These are phyloP conservation scores for Penicillium expansum DNA, from an alignment of 2,329 filamentous ascomycete species.

Conservation along the genomic window DNA sequence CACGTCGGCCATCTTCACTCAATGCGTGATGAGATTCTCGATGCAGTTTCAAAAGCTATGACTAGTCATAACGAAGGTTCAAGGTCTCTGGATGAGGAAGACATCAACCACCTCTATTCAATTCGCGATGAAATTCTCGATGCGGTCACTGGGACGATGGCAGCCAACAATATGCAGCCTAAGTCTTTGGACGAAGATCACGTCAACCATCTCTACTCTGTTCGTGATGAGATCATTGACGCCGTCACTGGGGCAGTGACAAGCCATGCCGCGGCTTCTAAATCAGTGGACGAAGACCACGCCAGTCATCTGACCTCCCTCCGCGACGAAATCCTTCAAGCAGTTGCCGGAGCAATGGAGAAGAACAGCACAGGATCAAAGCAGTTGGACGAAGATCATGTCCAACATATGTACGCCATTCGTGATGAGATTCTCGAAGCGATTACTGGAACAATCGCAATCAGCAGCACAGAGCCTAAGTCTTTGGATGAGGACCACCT, in stretches of 20 bases:
- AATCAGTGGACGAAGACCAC: constrained; percentile 21
- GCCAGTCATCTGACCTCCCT: constrained; percentile 21
- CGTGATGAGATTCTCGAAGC: constrained; percentile 62
- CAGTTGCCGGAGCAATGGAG: constrained; percentile 25
- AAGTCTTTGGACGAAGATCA: constrained; percentile 24
- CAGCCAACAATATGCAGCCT: constrained; percentile 20
- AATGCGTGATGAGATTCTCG: constrained; percentile 34
- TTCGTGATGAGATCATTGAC: constrained; percentile 33
- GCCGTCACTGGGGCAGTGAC: constrained; percentile 29
- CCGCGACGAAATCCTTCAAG: constrained; percentile 33
- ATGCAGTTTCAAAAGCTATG: constrained; percentile 28
- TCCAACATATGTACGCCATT: constrained; percentile 7
- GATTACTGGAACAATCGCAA: constrained; percentile 36
- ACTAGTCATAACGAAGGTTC: constrained; percentile 23
- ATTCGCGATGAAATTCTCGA: constrained; percentile 34
- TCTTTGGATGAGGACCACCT: constrained; percentile 13
- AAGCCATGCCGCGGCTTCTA: constrained; percentile 21
- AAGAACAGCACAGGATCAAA: constrained; percentile 20
- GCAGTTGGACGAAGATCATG: constrained; percentile 15
- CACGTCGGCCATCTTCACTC: constrained; percentile 24
- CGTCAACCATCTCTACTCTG: constrained; percentile 19
- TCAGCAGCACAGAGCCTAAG: neutral
- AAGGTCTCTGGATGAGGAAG: constrained; percentile 22
- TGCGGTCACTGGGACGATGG: constrained; percentile 27
- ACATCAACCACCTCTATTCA: constrained; percentile 20